Evolutionary conservation across 73 alveolate genomes (phyloP).

Genomic region (Tetrahymena malaccensis): DNA sequence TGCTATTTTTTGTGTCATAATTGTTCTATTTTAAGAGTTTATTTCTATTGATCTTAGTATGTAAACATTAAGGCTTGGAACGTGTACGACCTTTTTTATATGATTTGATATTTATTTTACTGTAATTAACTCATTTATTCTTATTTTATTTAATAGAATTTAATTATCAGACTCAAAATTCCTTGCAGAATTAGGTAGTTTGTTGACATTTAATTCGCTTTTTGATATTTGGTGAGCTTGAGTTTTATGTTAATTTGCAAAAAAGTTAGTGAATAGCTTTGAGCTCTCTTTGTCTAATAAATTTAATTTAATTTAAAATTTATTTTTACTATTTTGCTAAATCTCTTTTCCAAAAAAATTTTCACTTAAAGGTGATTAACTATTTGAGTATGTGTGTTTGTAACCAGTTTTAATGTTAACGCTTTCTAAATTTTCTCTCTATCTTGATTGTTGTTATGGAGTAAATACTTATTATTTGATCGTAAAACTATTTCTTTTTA

Average conservation of each 20-base stretch:
- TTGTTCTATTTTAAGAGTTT: background rate
- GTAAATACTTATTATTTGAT: background rate
- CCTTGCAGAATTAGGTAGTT: background rate
- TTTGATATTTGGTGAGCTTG: background rate
- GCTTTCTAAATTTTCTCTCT: background rate
- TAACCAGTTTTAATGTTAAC: background rate
- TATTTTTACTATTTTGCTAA: background rate
- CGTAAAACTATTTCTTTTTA: background rate
- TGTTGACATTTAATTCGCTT: background rate
- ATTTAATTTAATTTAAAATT: background rate
- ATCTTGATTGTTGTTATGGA: background rate
- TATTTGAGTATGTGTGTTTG: background rate
- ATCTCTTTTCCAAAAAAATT: background rate
- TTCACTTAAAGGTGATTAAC: background rate
- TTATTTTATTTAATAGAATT: background rate
- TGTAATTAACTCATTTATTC: background rate
- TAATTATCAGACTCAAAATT: background rate
- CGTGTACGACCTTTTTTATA: background rate
- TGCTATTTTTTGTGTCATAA: background rate
- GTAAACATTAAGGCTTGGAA: background rate
- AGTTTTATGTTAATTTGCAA: background rate
- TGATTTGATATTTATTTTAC: background rate
- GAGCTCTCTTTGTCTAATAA: background rate
- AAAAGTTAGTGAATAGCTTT: background rate
- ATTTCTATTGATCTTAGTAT: background rate